Percentiles rank a stretch among this genome's conserved stretches.
phyloP scores from a whole-genome alignment of 1,139 yeast species.

The Neolecta irregularis region DNA sequence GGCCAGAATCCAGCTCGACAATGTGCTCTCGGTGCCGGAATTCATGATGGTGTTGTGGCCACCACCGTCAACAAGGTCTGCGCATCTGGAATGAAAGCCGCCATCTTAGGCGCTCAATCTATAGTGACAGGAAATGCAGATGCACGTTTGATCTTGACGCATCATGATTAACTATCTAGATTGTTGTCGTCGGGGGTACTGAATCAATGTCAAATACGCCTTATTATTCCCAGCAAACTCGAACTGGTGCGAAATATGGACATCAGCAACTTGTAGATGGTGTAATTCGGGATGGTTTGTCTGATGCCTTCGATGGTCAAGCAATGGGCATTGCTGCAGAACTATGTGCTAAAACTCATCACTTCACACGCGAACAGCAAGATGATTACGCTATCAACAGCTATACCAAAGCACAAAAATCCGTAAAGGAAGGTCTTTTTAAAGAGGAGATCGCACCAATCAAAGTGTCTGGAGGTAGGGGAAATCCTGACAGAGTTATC shows the following conservation, averaged over 20 bases:
- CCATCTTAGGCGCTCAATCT: slow-evolving; percentile 79
- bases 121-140: slow-evolving; percentile 82
- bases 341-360: slow-evolving; percentile 67
- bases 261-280: slow-evolving; percentile 69
- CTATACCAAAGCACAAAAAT: slow-evolving; percentile 71
- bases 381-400: slow-evolving; percentile 79
- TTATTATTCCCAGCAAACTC: slow-evolving; percentile 73
- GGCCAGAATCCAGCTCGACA: slow-evolving; percentile 99
- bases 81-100: slow-evolving; percentile 90
- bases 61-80: slow-evolving; percentile 92
- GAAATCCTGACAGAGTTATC: slow-evolving; percentile 71
- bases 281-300: slow-evolving; percentile 75
- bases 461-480: slow-evolving; percentile 77
- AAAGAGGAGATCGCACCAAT: slow-evolving; percentile 67
- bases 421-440: slow-evolving; percentile 69
- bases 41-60: slow-evolving; percentile 62
- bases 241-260: slow-evolving; percentile 83
- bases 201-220: slow-evolving; percentile 96
- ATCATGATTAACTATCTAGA: slow-evolving; percentile 17
- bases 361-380: slow-evolving; percentile 53
- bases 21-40: slow-evolving; percentile 83
- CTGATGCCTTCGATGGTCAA: slow-evolving; percentile 70
- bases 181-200: slow-evolving; percentile 93
- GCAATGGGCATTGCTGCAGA: slow-evolving; percentile 97
- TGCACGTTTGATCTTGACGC: not conserved